A percentile compares a stretch with the other conserved stretches of the same genome.
phyloP scores from a whole-genome alignment of 768 basidiomycete genomes.

The Lentinula guzmanii region DNA sequence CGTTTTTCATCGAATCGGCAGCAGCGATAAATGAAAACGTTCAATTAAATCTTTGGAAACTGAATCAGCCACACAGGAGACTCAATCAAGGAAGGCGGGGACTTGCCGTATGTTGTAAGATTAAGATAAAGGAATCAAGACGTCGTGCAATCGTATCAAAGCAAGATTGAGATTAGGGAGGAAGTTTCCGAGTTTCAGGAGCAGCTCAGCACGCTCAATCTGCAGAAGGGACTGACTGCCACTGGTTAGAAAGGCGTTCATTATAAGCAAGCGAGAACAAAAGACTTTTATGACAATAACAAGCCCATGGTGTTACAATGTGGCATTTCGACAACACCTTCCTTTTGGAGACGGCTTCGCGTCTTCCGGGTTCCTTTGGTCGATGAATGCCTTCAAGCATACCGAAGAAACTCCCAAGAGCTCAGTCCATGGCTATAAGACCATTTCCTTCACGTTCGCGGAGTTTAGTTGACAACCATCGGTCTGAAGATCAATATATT shows the following conservation, averaged over 20 bases:
- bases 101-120: constrained; percentile 2
- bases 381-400: too few species aligned
- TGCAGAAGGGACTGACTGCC: not conserved
- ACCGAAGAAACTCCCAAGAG: too few species aligned
- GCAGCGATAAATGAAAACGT: not conserved
- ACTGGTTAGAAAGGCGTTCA: not conserved
- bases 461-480: too few species aligned
- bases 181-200: not conserved
- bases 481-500: too few species aligned
- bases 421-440: too few species aligned
- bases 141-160: not conserved
- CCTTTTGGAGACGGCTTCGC: constrained; percentile 1
- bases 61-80: not conserved
- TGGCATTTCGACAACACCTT: constrained; percentile 3
- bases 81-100: not conserved
- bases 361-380: not conserved
- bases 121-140: constrained; percentile 1
- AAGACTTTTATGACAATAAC: not conserved
- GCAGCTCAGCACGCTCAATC: constrained; percentile 3
- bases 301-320: not conserved
- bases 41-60: not conserved
- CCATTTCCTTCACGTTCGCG: too few species aligned
- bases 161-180: not conserved
- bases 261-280: constrained; percentile 5
- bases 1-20: not conserved